phyloP scores from a whole-genome alignment of 305 asterid species.

The Fraxinus paxiana region DNA sequence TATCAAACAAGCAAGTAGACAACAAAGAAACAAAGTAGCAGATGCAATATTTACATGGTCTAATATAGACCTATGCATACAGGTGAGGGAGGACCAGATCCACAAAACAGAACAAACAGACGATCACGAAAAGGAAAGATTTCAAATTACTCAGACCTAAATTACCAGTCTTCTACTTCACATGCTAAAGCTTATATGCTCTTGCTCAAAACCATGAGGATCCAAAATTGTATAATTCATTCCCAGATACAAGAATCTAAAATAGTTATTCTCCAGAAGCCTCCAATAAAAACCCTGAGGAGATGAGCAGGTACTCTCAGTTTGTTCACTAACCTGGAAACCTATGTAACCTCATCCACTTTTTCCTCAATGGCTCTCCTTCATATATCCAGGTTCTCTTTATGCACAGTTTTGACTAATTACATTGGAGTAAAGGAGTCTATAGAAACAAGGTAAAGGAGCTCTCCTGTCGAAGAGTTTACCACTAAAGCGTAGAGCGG shows the following conservation, averaged over 20 bases:
- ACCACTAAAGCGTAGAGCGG: background rate
- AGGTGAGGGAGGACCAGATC: background rate
- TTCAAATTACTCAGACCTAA: background rate
- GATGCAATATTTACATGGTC: background rate
- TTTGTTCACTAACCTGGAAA: background rate
- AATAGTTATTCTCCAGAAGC: background rate
- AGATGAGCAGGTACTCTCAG: background rate
- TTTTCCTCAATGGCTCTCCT: background rate
- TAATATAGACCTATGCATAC: background rate
- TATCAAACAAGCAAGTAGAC: background rate
- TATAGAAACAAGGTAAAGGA: background rate
- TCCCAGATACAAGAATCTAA: background rate
- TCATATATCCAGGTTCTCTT: background rate
- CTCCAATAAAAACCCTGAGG: background rate
- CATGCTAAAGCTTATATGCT: background rate
- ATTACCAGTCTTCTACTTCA: background rate
- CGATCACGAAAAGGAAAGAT: background rate
- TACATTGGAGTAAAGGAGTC: background rate
- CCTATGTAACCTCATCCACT: background rate
- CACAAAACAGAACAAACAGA: background rate
- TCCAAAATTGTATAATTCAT: background rate
- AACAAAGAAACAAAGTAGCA: background rate
- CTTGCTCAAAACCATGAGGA: background rate
- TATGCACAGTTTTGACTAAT: background rate
- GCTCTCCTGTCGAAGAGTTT: background rate